Percentiles rank a stretch among this genome's conserved stretches.
Evolutionary conservation across 192 early-diverging fungal species (phyloP).

Genomic region (Helicostylum pulchrum): DNA sequence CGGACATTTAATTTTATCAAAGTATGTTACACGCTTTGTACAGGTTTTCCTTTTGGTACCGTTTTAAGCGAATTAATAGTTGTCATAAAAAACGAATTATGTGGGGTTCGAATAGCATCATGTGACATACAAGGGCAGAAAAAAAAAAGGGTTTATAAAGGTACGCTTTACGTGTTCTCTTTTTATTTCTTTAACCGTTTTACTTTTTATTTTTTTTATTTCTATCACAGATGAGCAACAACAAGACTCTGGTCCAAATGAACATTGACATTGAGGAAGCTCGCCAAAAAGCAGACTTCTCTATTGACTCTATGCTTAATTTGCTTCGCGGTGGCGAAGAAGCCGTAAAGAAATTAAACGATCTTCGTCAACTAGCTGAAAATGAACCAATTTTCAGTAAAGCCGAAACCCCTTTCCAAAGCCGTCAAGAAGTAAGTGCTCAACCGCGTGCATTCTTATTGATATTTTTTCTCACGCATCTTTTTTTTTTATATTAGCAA

Average conservation of each 20-base stretch:
- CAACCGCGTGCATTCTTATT: slow-evolving; percentile 30
- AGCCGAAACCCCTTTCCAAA: slow-evolving; percentile 32
- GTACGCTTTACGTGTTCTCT: too few species aligned
- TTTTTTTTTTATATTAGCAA: slow-evolving; percentile 15
- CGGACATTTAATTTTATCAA: too few species aligned
- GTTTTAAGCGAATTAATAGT: too few species aligned
- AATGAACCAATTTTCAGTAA: slow-evolving; percentile 56
- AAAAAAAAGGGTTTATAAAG: neutral
- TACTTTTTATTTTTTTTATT: too few species aligned
- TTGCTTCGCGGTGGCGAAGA: slow-evolving; percentile 66
- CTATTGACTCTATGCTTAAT: slow-evolving; percentile 67
- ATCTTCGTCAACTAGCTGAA: slow-evolving; percentile 43
- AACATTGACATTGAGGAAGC: slow-evolving; percentile 55
- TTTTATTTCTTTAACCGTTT: too few species aligned
- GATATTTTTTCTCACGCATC: neutral
- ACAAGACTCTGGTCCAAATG: slow-evolving; percentile 24
- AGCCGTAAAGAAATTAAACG: slow-evolving; percentile 32
- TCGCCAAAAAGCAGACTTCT: slow-evolving; percentile 67
- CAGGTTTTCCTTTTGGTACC: too few species aligned
- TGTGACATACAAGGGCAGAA: neutral
- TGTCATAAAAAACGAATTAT: too few species aligned
- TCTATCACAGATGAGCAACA: neutral
- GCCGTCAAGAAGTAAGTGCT: slow-evolving; percentile 36
- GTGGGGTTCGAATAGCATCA: neutral
- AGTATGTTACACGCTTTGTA: too few species aligned